These are phyloP conservation scores for Colletotrichum costaricense DNA, from an alignment of 2,329 filamentous ascomycete species.

Conservation along the genomic window DNA sequence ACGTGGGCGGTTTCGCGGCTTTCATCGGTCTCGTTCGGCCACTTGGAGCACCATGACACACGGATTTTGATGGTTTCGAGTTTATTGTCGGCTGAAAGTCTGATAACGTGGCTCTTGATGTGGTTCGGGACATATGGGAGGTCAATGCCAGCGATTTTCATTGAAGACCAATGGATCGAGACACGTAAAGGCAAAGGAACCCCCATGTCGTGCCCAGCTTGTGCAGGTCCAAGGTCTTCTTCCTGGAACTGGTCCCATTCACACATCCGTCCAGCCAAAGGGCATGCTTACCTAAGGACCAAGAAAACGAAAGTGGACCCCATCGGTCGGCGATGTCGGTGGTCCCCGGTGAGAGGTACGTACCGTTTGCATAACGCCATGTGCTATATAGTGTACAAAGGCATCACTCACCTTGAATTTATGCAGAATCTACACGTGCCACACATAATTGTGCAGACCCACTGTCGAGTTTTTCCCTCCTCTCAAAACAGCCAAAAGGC, in stretches of 20 bases:
- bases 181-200: not conserved
- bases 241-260: not conserved
- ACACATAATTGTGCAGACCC: not conserved
- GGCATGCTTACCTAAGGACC: not conserved
- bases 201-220: not conserved
- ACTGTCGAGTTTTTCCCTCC: conserved; percentile 22
- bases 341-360: not conserved
- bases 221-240: not conserved
- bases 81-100: not conserved
- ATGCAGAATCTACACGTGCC: not conserved
- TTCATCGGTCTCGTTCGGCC: conserved; percentile 14
- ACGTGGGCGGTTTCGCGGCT: conserved; percentile 20
- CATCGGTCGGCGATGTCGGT: not conserved
- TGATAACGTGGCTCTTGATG: not conserved
- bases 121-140: not conserved
- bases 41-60: not conserved
- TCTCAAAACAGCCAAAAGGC: not conserved
- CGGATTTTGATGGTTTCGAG: not conserved
- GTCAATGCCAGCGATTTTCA: not conserved
- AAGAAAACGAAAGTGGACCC: not conserved
- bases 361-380: not conserved
- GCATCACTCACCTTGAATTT: not conserved
- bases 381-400: not conserved
- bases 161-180: not conserved
- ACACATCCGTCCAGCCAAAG: not conserved